Percentiles rank a stretch among this genome's conserved stretches.
Conservation (phyloP, 2,329 filamentous ascomycete species). For the Aphanoascus verrucosus region DNA sequence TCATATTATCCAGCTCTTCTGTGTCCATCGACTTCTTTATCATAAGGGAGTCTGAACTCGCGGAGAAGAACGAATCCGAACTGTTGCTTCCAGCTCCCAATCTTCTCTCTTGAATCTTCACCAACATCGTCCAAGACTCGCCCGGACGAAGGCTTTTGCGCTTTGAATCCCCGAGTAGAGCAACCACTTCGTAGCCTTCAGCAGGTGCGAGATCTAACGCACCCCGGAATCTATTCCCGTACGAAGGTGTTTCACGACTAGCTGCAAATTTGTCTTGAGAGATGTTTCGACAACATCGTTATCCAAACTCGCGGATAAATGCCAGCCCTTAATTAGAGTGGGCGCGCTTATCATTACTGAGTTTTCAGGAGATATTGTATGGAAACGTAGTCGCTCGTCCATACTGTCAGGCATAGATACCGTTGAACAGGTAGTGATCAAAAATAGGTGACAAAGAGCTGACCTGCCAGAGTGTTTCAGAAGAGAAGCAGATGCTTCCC, state of each 20-base stretch:
- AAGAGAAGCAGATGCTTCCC: constrained; percentile 21
- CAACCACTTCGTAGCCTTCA: constrained; percentile 20
- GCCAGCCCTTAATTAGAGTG: constrained; percentile 21
- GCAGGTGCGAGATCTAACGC: constrained; percentile 19
- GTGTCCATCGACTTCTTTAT: constrained; percentile 9
- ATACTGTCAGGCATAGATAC: constrained; percentile 17
- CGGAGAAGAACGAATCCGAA: background rate
- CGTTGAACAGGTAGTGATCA: constrained; percentile 22
- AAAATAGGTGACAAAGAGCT: constrained; percentile 27
- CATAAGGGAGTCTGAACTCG: background rate
- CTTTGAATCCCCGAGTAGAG: constrained; percentile 17
- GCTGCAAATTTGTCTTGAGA: constrained; percentile 19
- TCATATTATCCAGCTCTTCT: constrained; percentile 19
- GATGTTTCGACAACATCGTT: constrained; percentile 12
- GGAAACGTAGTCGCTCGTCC: constrained; percentile 23
- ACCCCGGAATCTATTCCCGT: constrained; percentile 23
- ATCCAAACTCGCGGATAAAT: constrained; percentile 21
- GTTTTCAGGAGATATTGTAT: constrained; percentile 25
- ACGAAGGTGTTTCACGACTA: constrained; percentile 23
- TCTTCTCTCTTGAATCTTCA: constrained; percentile 18
- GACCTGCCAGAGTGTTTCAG: constrained; percentile 16
- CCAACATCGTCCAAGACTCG: constrained; percentile 24
- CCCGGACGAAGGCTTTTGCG: constrained; percentile 22
- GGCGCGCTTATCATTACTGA: constrained; percentile 17
- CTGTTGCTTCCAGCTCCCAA: background rate